A percentile compares a stretch with the other conserved stretches of the same genome.
These are phyloP conservation scores for Omphalotus olearius DNA, from an alignment of 1,284 basidiomycete genomes.

Conservation along the genomic window DNA sequence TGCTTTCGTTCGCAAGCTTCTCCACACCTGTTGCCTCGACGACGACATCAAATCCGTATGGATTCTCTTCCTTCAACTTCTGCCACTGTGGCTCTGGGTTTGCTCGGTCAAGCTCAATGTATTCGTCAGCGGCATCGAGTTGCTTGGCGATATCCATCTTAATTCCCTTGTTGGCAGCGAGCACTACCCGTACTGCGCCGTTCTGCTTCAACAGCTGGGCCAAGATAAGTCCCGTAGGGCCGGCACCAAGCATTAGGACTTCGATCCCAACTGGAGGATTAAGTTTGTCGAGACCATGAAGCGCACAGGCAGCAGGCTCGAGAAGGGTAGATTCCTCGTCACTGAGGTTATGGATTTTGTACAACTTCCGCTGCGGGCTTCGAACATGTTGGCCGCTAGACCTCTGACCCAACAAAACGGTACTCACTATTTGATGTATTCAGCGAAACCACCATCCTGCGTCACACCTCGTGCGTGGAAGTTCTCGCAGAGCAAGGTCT, in stretches of 20 bases:
- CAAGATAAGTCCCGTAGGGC: constrained; percentile 72
- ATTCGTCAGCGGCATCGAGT: constrained; percentile 74
- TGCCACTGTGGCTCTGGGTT: constrained; percentile 75
- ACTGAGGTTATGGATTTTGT: constrained; percentile 79
- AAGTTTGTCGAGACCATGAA: constrained; percentile 86
- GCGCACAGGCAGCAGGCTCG: constrained; percentile 86
- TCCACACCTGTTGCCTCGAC: constrained; percentile 85
- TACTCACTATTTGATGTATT: constrained; percentile 69
- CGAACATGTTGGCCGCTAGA: background rate
- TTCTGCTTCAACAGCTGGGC: constrained; percentile 67
- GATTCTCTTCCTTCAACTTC: constrained; percentile 73
- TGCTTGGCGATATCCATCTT: constrained; percentile 82
- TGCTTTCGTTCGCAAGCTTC: constrained; percentile 74
- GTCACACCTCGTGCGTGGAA: constrained; percentile 69
- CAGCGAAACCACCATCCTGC: constrained; percentile 75
- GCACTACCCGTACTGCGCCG: constrained; percentile 70
- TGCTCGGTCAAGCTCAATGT: constrained; percentile 76
- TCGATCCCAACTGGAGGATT: constrained; percentile 74
- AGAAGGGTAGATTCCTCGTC: constrained; percentile 87
- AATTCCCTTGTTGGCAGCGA: constrained; percentile 82
- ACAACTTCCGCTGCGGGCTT: constrained; percentile 68
- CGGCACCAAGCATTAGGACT: constrained; percentile 78
- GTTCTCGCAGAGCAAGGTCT: constrained; percentile 66
- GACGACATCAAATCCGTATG: constrained; percentile 85
- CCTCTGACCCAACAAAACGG: background rate